phyloP scores from a whole-genome alignment of 345 rosid genomes.

The Eucalyptus regnans region DNA sequence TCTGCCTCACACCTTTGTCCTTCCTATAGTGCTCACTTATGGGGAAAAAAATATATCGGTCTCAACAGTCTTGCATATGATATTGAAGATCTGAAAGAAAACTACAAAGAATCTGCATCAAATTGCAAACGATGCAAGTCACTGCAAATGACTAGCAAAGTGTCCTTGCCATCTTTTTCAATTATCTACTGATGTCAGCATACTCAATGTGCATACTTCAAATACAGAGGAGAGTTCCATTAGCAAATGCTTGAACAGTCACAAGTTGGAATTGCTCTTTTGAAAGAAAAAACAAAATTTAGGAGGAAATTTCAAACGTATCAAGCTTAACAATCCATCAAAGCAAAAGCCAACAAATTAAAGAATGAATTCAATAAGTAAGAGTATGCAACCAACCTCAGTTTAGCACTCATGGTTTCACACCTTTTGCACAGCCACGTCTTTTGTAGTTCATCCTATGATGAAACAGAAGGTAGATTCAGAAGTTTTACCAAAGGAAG shows the following conservation, averaged over 20 bases:
- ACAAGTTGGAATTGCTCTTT: neutral
- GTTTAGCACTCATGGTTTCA: conserved; percentile 92
- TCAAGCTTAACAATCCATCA: neutral
- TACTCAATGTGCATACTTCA: neutral
- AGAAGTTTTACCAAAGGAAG: neutral
- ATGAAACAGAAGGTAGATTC: neutral
- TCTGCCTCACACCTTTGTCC: neutral
- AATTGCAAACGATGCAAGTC: neutral
- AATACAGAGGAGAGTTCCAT: neutral
- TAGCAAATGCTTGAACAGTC: neutral
- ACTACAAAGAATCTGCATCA: neutral
- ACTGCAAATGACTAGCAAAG: neutral
- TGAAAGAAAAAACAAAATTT: neutral
- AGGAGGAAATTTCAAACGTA: neutral
- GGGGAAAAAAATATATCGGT: neutral
- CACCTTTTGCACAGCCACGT: conserved; percentile 94
- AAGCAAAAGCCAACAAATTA: neutral
- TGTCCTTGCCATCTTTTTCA: neutral
- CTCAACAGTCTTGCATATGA: neutral
- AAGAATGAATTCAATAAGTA: neutral
- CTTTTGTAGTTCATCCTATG: conserved; percentile 84
- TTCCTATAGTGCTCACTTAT: neutral
- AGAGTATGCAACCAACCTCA: conserved; percentile 41
- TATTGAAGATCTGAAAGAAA: neutral
- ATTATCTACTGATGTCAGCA: neutral